Percentiles rank a stretch among this genome's conserved stretches.
Evolutionary conservation across 768 basidiomycete genomes (phyloP).

Genomic region (Hericium rajendrae): DNA sequence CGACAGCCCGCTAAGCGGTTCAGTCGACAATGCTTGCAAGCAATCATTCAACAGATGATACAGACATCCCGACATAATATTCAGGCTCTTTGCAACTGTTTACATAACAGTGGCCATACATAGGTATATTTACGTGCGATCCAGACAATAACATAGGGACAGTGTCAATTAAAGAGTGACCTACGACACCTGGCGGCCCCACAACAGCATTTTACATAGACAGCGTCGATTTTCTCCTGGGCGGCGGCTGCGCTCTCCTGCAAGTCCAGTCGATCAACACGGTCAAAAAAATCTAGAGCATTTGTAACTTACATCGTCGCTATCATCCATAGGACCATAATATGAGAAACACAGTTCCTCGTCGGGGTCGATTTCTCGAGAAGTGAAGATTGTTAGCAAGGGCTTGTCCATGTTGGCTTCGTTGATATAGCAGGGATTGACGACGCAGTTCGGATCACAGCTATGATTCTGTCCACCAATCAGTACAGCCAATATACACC

Average conservation of each 20-base stretch:
- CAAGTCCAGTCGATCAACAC: too few species aligned
- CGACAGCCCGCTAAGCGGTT: too few species aligned
- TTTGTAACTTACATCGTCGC: constrained; percentile 9
- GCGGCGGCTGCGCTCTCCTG: too few species aligned
- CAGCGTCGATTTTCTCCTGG: constrained; percentile 23
- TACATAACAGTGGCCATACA: too few species aligned
- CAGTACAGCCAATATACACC: background rate
- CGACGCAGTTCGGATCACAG: constrained; percentile 75
- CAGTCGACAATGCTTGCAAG: too few species aligned
- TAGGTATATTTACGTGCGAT: too few species aligned
- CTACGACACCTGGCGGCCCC: constrained; percentile 45
- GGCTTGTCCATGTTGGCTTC: constrained; percentile 67
- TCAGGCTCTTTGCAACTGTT: too few species aligned
- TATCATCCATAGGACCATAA: constrained; percentile 36
- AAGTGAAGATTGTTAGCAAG: constrained; percentile 56
- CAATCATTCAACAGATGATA: too few species aligned
- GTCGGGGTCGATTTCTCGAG: constrained; percentile 46
- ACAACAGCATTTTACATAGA: constrained; percentile 41
- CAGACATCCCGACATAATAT: too few species aligned
- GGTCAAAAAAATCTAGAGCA: too few species aligned
- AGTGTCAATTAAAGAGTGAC: background rate
- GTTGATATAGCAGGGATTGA: constrained; percentile 71
- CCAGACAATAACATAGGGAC: too few species aligned
- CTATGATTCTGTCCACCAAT: constrained; percentile 64
- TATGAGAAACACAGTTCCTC: constrained; percentile 80